Percentiles rank a stretch among this genome's conserved stretches.
Conservation (phyloP, 2,329 filamentous ascomycete genomes). For the Canariomyces notabilis region DNA sequence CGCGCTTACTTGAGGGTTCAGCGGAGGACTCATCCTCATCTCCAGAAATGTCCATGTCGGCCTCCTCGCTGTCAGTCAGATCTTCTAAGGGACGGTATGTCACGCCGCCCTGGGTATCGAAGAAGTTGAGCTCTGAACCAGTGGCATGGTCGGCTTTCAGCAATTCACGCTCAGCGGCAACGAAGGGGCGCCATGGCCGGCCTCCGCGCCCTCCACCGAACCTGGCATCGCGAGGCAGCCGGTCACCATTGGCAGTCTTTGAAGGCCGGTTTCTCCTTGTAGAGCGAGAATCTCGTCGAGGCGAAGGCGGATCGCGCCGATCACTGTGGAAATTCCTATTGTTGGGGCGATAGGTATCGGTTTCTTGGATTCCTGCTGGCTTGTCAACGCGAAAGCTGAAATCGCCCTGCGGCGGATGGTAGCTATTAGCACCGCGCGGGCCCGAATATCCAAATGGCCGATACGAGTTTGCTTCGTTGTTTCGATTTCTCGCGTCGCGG, state of each 20-base stretch:
- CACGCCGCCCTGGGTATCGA: constrained; percentile 39
- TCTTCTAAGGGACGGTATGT: constrained; percentile 54
- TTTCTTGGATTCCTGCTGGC: constrained; percentile 43
- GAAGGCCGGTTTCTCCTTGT: constrained; percentile 1
- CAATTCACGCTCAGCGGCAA: constrained; percentile 45
- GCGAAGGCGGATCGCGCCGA: constrained; percentile 2
- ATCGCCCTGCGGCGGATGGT: constrained; percentile 41
- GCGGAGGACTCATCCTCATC: constrained; percentile 35
- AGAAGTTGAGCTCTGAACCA: constrained; percentile 42
- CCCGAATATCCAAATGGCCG: constrained; percentile 14
- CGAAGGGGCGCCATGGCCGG: constrained; percentile 28
- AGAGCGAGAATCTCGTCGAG: constrained; percentile 3
- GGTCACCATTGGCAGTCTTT: not conserved
- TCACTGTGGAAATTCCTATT: constrained; percentile 12
- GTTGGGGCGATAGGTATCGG: constrained; percentile 31
- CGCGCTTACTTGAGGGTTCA: constrained; percentile 42
- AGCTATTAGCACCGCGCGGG: constrained; percentile 21
- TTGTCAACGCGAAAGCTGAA: constrained; percentile 54
- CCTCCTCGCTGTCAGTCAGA: constrained; percentile 58
- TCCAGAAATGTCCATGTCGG: constrained; percentile 60
- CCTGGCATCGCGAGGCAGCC: constrained; percentile 1
- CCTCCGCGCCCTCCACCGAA: constrained; percentile 6
- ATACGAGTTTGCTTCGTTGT: constrained; percentile 12
- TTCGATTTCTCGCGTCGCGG: constrained; percentile 17
- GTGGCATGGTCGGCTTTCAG: constrained; percentile 40